Percentiles rank a stretch among this genome's conserved stretches.
These are phyloP conservation scores for Cryptococcus hybrid DNA, from an alignment of 1,284 basidiomycete genomes.

Conservation along the genomic window DNA sequence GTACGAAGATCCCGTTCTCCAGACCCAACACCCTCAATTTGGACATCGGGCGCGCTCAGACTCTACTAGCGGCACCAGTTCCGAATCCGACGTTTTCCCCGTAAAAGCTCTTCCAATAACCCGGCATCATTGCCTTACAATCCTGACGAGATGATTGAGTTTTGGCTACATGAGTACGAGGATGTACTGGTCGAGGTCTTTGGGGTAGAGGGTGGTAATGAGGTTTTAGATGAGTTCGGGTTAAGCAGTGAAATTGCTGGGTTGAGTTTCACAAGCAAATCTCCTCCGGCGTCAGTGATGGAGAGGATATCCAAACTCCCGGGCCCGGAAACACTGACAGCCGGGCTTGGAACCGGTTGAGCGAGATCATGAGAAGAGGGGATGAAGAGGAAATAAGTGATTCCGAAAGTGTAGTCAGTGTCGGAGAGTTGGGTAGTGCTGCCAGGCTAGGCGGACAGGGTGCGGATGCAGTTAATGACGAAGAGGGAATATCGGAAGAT, in stretches of 20 bases:
- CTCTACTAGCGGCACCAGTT: neutral
- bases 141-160: slow-evolving; percentile 54
- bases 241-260: neutral
- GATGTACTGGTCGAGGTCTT: slow-evolving; percentile 56
- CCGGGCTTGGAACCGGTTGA: slow-evolving; percentile 41
- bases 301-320: neutral
- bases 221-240: slow-evolving; percentile 25
- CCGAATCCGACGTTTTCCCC: slow-evolving; percentile 54
- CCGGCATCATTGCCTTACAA: slow-evolving; percentile 48
- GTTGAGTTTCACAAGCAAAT: neutral
- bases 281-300: neutral
- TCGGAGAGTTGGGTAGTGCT: slow-evolving; percentile 80
- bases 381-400: slow-evolving; percentile 63
- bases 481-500: slow-evolving; percentile 45
- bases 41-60: slow-evolving; percentile 1
- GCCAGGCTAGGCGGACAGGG: slow-evolving; percentile 59
- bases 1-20: slow-evolving; percentile 27
- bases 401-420: slow-evolving; percentile 81
- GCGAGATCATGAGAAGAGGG: slow-evolving; percentile 39
- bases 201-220: slow-evolving; percentile 30
- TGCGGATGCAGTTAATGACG: slow-evolving; percentile 55
- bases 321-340: slow-evolving; percentile 14
- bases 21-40: slow-evolving; percentile 1
- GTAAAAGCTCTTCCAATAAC: slow-evolving; percentile 30
- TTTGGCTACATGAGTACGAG: slow-evolving; percentile 57